Evolutionary conservation across 352 stramenopile species (phyloP), one percentile per base, ranked within the genome.

Genomic region (Globisporangium carolinianum): DNA sequence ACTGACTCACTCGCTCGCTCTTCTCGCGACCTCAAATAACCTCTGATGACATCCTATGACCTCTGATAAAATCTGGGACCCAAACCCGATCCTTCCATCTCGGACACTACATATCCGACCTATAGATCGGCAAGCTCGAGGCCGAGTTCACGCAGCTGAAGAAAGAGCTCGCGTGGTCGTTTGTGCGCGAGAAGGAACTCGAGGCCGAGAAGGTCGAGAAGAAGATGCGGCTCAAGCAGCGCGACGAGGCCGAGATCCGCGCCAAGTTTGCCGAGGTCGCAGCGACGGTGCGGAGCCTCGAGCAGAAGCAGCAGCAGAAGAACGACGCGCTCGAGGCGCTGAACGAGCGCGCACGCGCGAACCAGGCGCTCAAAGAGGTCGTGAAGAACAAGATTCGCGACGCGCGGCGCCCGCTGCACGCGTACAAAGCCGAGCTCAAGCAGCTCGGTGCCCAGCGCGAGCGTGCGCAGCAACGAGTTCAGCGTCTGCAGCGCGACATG

Each of bases 131-230:
- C 7, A 79, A 83, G 58, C 61, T 94, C 47, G 80, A 90, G 58
- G 62, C 75, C 11, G 79, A 94, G 50, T 84, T 94, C 46, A 69
- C 69, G 17, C 67, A 83, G 18, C 66, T 94, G 0, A 91, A 91
- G 55, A 89, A 90, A 32, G 77, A 83, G 49, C 65, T 94, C 1
- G 83, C 79, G 15, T 94, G 83, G 83, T 94, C 79, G 8, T 91
- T 94, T 67, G 83, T 94, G 7, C 65, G 68, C 12, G 77, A 86
- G 53, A 87, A 89, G 46, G 81, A 94, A 48, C 17, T 68, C 0
- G 51, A 77, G 48, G 77, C 70, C 15, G 60, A 68, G 5, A 78
- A 83, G 37, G 67, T 79, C 38, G 70, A 69, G 6, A 85, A 75
- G 53, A 87, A 83, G 55, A 78, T 86, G 68, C 67, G 59, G 39